Evolutionary conservation across 1,284 basidiomycete species (phyloP).

Genomic region (Tilletiaria anomala): DNA sequence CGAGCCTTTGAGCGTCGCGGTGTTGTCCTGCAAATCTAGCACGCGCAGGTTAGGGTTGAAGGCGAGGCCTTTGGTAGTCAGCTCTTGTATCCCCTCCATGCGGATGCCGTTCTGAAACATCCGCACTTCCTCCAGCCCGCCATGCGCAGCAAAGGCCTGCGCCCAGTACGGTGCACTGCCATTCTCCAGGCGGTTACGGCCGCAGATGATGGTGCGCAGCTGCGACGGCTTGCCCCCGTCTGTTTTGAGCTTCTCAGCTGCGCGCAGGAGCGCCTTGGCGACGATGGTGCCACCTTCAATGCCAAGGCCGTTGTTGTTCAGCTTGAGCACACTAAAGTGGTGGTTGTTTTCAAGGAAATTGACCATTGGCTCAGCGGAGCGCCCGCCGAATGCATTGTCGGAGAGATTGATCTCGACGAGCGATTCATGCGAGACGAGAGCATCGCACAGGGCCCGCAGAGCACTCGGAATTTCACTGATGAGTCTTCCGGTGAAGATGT

Average conservation of each 20-base stretch:
- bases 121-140: constrained; percentile 60
- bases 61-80: constrained; percentile 57
- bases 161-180: constrained; percentile 74
- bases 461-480: constrained; percentile 89
- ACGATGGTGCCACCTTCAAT: constrained; percentile 73
- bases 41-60: constrained; percentile 56
- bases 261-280: constrained; percentile 66
- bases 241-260: constrained; percentile 55
- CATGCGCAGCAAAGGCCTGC: constrained; percentile 71
- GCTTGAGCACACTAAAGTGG: constrained; percentile 65
- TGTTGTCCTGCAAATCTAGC: constrained; percentile 92
- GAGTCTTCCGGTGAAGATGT: constrained; percentile 93
- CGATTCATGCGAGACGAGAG: constrained; percentile 62
- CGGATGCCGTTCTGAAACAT: constrained; percentile 96
- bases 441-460: constrained; percentile 72
- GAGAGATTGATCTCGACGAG: constrained; percentile 79
- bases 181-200: constrained; percentile 85
- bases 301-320: constrained; percentile 97
- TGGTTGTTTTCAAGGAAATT: constrained; percentile 49
- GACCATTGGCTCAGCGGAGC: constrained; percentile 87
- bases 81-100: constrained; percentile 74
- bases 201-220: constrained; percentile 72
- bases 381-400: constrained; percentile 93
- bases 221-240: constrained; percentile 57
- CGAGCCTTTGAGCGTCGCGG: constrained; percentile 61